Evolutionary conservation across 2,329 filamentous ascomycete species (phyloP).

Genomic region (Metarhizium rileyi): DNA sequence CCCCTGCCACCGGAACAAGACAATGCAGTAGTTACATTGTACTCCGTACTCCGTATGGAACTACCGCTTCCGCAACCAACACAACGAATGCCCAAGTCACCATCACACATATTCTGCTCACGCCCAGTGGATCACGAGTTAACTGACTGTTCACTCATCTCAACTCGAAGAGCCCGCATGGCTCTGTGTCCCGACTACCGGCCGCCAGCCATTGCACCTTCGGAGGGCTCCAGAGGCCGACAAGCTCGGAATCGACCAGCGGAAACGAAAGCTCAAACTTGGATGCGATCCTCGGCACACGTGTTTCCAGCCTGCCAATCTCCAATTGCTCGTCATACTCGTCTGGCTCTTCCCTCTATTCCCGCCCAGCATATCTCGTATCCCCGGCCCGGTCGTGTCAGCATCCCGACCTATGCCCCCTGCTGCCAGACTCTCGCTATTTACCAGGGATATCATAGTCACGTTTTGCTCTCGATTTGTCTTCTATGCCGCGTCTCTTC

Average conservation of each 20-base stretch:
- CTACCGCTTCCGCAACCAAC: too few species aligned
- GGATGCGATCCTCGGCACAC: background rate
- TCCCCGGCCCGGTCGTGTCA: background rate
- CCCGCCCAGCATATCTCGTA: background rate
- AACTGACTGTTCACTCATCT: too few species aligned
- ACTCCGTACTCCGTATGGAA: too few species aligned
- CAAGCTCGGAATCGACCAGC: slow-evolving; percentile 39
- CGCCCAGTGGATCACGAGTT: too few species aligned
- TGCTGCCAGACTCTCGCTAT: background rate
- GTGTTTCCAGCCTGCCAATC: slow-evolving; percentile 8
- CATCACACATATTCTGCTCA: too few species aligned
- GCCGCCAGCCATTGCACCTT: too few species aligned
- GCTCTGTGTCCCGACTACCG: too few species aligned
- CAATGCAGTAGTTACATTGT: too few species aligned
- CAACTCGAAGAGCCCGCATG: too few species aligned
- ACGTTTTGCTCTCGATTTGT: background rate
- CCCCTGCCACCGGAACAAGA: too few species aligned
- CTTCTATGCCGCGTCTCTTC: slow-evolving; percentile 3
- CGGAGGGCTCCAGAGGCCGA: too few species aligned
- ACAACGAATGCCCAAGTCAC: too few species aligned
- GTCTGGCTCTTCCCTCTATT: slow-evolving; percentile 1
- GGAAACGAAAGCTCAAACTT: background rate
- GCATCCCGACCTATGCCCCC: background rate
- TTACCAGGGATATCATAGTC: background rate
- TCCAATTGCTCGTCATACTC: slow-evolving; percentile 4